Evolutionary conservation across 2,329 filamentous ascomycete species (phyloP).

Genomic region (Colletotrichum magnum): DNA sequence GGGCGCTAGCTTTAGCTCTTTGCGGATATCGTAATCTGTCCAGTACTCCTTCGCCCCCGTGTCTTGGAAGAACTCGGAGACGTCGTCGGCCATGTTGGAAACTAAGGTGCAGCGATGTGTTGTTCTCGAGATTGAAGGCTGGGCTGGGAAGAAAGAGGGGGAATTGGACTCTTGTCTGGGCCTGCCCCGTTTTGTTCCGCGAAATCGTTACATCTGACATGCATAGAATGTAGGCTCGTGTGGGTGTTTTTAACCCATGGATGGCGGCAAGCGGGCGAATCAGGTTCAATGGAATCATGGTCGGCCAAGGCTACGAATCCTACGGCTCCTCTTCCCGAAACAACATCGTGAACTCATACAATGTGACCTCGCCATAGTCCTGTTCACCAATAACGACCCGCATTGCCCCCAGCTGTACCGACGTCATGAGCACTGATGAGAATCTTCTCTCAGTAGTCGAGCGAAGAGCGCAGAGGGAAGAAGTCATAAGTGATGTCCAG

Average conservation of each 20-base stretch:
- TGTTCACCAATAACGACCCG: too few relatives aligned
- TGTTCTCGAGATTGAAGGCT: not conserved
- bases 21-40: not conserved
- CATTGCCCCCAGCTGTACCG: too few relatives aligned
- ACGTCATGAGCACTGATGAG: too few relatives aligned
- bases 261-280: not conserved
- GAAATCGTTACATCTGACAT: not conserved
- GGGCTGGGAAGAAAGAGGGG: not conserved
- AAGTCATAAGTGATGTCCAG: too few relatives aligned
- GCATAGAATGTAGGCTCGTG: not conserved
- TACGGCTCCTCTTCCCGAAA: too few relatives aligned
- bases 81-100: not conserved
- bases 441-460: too few relatives aligned
- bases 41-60: not conserved
- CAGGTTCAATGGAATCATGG: too few relatives aligned
- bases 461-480: too few relatives aligned
- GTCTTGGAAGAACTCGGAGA: slow-evolving; percentile 2
- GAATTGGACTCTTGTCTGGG: not conserved
- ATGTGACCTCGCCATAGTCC: too few relatives aligned
- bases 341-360: too few relatives aligned
- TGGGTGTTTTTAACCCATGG: not conserved
- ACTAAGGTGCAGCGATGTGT: not conserved
- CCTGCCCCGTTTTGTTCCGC: not conserved
- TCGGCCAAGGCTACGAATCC: too few relatives aligned
- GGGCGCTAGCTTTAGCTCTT: not conserved